Base-by-base conservation (phyloP, 2,329 filamentous ascomycete genomes). In the Periconia sp. region DNA sequence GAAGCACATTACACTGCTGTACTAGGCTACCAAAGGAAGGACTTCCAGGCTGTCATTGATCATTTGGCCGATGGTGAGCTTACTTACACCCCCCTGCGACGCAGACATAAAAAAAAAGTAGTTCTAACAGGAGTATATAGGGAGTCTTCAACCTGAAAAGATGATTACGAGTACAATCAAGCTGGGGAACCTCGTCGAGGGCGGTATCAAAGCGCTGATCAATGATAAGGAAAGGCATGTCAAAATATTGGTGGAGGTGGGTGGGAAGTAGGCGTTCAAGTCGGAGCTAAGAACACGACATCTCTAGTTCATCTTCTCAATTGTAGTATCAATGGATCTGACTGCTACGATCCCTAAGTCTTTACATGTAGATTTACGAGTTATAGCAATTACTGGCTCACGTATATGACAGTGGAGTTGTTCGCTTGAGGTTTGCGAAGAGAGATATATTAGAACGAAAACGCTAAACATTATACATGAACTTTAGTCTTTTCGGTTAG, bases 161-260 rank as follows among this genome's bases (percentile, higher is more conserved):
- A 85, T 86, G 83, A 83, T 87, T 29, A 86, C 82, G 0, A 73
- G 76, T 36, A 81, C 73, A 56, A 80, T 86, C 29, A 63, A 70
- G 35, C 67, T 86, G 28, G 76, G 81, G 15, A 70, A 80, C 13
- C 64, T 85, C 9, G 79, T 83, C 0, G 74, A 84, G 23, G 73
- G 79, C 25, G 83, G 81, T 0, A 80, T 85, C 50, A 72, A 77
- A 42, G 73, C 79, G 1, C 64, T 86, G 40, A 78, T 84, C 23
- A 66, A 79, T 5, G 77, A 85, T 48, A 83, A 82, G 56, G 80
- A 85, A 32, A 79, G 76, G 39, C 80, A 85, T 54, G 81, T 85
- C 19, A 86, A 86, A 68, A 80, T 86, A 21, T 51, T 86, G 32
- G 78, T 86, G 2, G 76, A 83, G 17, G 50, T 71, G 7, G 57